Evolutionary conservation across 345 rosid genomes (phyloP).

Genomic region (Carallia pectinifolia): DNA sequence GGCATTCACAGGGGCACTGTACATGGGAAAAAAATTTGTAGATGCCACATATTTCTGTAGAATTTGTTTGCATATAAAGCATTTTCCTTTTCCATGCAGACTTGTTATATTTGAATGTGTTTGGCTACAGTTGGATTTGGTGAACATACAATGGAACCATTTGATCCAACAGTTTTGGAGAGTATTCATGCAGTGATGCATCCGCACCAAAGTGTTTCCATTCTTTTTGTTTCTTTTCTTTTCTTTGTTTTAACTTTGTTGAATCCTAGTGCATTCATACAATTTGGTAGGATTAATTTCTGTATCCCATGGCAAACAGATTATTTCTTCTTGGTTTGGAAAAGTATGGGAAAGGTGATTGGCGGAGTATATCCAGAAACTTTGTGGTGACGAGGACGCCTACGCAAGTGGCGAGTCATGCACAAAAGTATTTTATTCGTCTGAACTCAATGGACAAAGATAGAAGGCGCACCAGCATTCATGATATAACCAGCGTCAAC

Average conservation of each 20-base stretch:
- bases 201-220: too few relatives aligned
- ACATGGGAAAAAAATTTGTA: too few relatives aligned
- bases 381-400: slow-evolving; percentile 96
- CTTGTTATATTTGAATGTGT: too few relatives aligned
- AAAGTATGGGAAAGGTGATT: slow-evolving; percentile 94
- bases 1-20: too few relatives aligned
- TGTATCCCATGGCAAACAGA: slow-evolving; percentile 41
- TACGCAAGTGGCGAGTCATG: slow-evolving; percentile 98
- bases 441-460: slow-evolving; percentile 91
- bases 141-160: too few relatives aligned
- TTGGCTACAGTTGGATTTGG: too few relatives aligned
- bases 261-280: not conserved
- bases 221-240: not conserved
- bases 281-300: slow-evolving; percentile 4
- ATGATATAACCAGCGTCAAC: slow-evolving; percentile 84
- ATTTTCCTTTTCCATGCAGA: too few relatives aligned
- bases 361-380: slow-evolving; percentile 97
- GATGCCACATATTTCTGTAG: too few relatives aligned
- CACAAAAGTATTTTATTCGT: slow-evolving; percentile 92
- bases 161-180: too few relatives aligned
- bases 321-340: slow-evolving; percentile 97
- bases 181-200: too few relatives aligned
- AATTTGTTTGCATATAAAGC: too few relatives aligned
- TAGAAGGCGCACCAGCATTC: slow-evolving; percentile 91
- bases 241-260: not conserved